phyloP scores from a whole-genome alignment of 768 basidiomycete genomes.

The Neoboletus magnificus region DNA sequence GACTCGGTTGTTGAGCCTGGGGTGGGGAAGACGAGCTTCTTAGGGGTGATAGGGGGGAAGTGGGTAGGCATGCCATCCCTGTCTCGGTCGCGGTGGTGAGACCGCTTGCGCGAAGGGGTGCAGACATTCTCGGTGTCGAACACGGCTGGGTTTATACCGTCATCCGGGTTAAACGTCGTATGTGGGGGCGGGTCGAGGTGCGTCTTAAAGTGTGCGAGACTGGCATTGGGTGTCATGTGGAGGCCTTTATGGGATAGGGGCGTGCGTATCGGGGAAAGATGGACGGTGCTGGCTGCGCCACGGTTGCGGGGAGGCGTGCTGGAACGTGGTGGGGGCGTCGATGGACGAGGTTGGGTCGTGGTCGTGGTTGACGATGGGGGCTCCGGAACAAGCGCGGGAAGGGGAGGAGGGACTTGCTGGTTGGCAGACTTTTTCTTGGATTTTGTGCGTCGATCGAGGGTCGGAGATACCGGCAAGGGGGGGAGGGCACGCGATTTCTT shows the following conservation, averaged over 20 bases:
- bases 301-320: slow-evolving; percentile 36
- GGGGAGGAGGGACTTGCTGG: slow-evolving; percentile 17
- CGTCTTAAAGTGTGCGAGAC: slow-evolving; percentile 65
- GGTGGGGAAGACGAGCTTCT: slow-evolving; percentile 36
- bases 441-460: slow-evolving; percentile 35
- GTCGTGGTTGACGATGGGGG: slow-evolving; percentile 11
- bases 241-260: slow-evolving; percentile 66
- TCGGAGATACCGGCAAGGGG: slow-evolving; percentile 47
- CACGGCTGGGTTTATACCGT: slow-evolving; percentile 36
- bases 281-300: slow-evolving; percentile 27
- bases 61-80: slow-evolving; percentile 15
- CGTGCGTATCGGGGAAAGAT: slow-evolving; percentile 59
- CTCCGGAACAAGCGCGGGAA: slow-evolving; percentile 28
- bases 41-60: slow-evolving; percentile 43
- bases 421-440: slow-evolving; percentile 18
- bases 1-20: slow-evolving; percentile 32
- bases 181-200: slow-evolving; percentile 61
- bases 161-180: slow-evolving; percentile 24
- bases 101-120: slow-evolving; percentile 46
- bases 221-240: slow-evolving; percentile 66
- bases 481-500: slow-evolving; percentile 39
- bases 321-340: slow-evolving; percentile 39
- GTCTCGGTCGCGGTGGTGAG: slow-evolving; percentile 27
- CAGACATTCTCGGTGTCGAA: slow-evolving; percentile 38
- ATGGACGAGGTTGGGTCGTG: slow-evolving; percentile 17